Percentiles rank a stretch among this genome's conserved stretches.
Evolutionary conservation across 306 rosid genomes (phyloP).

Genomic region (Pyrus bretschneideri): DNA sequence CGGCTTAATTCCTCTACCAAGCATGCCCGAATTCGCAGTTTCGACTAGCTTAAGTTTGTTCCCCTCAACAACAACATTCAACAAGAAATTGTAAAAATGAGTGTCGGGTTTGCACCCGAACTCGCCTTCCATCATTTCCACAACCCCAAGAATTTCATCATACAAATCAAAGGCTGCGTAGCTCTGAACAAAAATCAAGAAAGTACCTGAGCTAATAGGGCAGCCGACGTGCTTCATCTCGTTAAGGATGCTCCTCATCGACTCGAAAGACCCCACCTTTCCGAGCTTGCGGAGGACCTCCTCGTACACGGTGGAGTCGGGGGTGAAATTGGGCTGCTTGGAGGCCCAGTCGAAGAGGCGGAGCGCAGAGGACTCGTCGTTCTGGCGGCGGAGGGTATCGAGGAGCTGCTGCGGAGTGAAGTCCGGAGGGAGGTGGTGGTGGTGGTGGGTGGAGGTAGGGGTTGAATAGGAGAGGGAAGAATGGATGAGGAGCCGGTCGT

Average conservation of each 20-base stretch:
- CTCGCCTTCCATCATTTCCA: conserved; percentile 45
- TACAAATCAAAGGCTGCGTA: conserved; percentile 38
- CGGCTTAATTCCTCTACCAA: conserved; percentile 36
- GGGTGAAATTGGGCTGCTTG: conserved; percentile 53
- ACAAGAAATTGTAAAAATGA: conserved; percentile 46
- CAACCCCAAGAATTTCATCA: conserved; percentile 34
- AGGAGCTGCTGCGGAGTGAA: conserved; percentile 63
- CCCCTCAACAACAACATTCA: conserved; percentile 61
- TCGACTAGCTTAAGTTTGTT: conserved; percentile 70
- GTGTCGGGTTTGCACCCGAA: conserved; percentile 53
- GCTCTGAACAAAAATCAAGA: conserved; percentile 43
- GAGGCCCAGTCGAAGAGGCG: conserved; percentile 67
- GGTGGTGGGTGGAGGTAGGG: conserved; percentile 3
- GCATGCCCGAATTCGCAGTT: conserved; percentile 48
- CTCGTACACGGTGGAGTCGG: conserved; percentile 40
- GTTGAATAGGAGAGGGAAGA: conserved; percentile 15
- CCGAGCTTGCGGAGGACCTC: conserved; percentile 53
- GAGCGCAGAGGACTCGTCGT: conserved; percentile 58
- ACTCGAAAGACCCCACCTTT: conserved; percentile 41
- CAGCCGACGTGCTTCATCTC: conserved; percentile 37
- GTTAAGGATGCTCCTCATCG: conserved; percentile 36
- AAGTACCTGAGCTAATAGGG: conserved; percentile 27
- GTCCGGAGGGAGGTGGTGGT: conserved; percentile 44
- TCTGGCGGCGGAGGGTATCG: conserved; percentile 59
- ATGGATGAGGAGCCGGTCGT: conserved; percentile 15